phyloP scores from a whole-genome alignment of 257 asterid species.

The Penstemon eatonii region DNA sequence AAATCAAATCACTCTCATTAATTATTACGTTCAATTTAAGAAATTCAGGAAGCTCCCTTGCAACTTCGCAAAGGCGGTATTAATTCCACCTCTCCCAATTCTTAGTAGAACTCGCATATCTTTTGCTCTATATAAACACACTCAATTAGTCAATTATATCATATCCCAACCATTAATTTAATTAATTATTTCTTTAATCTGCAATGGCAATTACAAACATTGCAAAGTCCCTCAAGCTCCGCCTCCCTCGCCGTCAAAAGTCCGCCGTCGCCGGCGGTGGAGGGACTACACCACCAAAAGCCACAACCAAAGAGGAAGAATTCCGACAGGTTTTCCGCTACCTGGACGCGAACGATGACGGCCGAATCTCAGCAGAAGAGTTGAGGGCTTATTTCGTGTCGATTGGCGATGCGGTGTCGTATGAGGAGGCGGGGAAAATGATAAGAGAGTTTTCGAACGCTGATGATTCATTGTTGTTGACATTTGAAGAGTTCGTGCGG shows the following conservation, averaged over 20 bases:
- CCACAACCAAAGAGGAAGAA: constrained; percentile 27
- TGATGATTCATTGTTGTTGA: constrained; percentile 29
- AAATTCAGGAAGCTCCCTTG: constrained; percentile 31
- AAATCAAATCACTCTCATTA: neutral
- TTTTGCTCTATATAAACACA: constrained; percentile 13
- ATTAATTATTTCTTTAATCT: neutral
- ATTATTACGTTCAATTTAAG: neutral
- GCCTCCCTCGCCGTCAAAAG: constrained; percentile 31
- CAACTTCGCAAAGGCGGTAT: constrained; percentile 30
- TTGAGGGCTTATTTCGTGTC: constrained; percentile 40
- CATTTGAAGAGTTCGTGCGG: constrained; percentile 38
- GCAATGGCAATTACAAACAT: constrained; percentile 37
- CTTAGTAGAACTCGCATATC: no score
- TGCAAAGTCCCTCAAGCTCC: constrained; percentile 34
- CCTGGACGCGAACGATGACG: constrained; percentile 47
- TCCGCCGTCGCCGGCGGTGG: neutral
- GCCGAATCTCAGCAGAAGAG: constrained; percentile 44
- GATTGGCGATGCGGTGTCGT: constrained; percentile 42
- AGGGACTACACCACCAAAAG: constrained; percentile 14
- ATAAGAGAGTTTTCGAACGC: constrained; percentile 35
- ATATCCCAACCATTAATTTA: no score
- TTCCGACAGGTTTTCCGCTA: constrained; percentile 40
- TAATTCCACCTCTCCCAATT: no score
- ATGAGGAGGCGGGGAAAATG: constrained; percentile 40
- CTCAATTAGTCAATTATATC: no score